These are phyloP conservation scores for Penicillium dipodomyicola DNA, from an alignment of 495 filamentous ascomycete genomes.

Conservation along the genomic window DNA sequence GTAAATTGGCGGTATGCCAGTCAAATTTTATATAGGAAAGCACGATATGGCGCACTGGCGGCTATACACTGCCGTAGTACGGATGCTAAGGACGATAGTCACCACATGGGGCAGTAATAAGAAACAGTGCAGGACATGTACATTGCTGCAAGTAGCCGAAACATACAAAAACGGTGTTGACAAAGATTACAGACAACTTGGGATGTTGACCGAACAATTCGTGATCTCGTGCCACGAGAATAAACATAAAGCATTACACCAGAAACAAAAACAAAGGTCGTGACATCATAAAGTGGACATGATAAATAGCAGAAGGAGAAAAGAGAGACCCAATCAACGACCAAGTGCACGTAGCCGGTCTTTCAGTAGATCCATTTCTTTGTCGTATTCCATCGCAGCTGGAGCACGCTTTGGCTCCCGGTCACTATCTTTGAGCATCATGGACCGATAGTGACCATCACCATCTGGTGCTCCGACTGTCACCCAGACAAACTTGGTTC, in stretches of 20 bases:
- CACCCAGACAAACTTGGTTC: slow-evolving; percentile 78
- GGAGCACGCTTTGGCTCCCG: slow-evolving; percentile 14
- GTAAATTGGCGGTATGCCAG: too few species aligned
- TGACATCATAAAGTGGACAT: slow-evolving; percentile 28
- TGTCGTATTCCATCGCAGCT: slow-evolving; percentile 22
- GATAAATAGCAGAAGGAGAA: slow-evolving; percentile 16
- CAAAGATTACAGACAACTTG: neutral
- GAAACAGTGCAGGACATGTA: neutral
- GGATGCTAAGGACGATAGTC: neutral
- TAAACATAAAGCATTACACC: slow-evolving; percentile 12
- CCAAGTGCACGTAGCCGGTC: slow-evolving; percentile 38
- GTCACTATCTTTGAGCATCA: slow-evolving; percentile 36
- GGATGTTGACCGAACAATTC: slow-evolving; percentile 9
- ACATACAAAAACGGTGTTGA: neutral
- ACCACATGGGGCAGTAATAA: neutral
- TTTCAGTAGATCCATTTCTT: slow-evolving; percentile 36
- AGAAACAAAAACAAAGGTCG: slow-evolving; percentile 18
- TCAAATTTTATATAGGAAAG: too few species aligned
- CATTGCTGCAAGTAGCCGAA: slow-evolving; percentile 6
- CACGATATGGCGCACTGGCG: too few species aligned
- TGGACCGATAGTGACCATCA: slow-evolving; percentile 55
- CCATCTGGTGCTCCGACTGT: slow-evolving; percentile 75
- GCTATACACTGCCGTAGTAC: too few species aligned
- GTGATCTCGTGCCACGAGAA: slow-evolving; percentile 1
- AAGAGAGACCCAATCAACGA: slow-evolving; percentile 15